These are phyloP conservation scores for Kwoniella sp. DNA, from an alignment of 768 basidiomycete species.

Conservation along the genomic window DNA sequence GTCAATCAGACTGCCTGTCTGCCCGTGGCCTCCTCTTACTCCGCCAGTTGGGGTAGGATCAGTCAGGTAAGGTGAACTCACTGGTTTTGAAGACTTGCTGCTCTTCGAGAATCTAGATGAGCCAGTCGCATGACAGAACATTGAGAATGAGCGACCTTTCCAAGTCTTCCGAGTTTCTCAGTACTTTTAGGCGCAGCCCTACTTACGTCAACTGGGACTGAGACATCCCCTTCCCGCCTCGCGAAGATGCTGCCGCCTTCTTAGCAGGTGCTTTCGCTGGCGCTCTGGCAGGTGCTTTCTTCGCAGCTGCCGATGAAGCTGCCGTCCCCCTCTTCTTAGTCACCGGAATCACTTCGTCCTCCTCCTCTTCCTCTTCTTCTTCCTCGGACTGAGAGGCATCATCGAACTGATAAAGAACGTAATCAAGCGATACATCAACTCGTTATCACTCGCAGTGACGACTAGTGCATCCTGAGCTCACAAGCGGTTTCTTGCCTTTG, in stretches of 20 bases:
- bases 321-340: conserved; percentile 32
- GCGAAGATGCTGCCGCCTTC: conserved; percentile 18
- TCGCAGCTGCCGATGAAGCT: conserved; percentile 49
- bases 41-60: too few species aligned
- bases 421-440: background rate
- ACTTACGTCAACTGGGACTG: conserved; percentile 31
- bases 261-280: conserved; percentile 54
- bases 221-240: conserved; percentile 16
- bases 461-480: conserved; percentile 18
- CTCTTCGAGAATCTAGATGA: conserved; percentile 29
- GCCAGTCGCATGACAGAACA: too few species aligned
- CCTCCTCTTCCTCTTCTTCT: conserved; percentile 50
- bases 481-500: conserved; percentile 45
- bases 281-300: conserved; percentile 65
- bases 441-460: too few species aligned
- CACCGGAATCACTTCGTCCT: conserved; percentile 37
- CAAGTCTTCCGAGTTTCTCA: too few species aligned
- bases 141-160: too few species aligned
- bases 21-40: too few species aligned
- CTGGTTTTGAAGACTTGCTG: conserved; percentile 30
- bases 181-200: too few species aligned
- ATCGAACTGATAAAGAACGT: conserved; percentile 33
- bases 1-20: too few species aligned
- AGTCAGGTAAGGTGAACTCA: conserved; percentile 6
- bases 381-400: conserved; percentile 42